Evolutionary conservation across 768 basidiomycete species (phyloP).

Genomic region (Macrocybe gigantea): DNA sequence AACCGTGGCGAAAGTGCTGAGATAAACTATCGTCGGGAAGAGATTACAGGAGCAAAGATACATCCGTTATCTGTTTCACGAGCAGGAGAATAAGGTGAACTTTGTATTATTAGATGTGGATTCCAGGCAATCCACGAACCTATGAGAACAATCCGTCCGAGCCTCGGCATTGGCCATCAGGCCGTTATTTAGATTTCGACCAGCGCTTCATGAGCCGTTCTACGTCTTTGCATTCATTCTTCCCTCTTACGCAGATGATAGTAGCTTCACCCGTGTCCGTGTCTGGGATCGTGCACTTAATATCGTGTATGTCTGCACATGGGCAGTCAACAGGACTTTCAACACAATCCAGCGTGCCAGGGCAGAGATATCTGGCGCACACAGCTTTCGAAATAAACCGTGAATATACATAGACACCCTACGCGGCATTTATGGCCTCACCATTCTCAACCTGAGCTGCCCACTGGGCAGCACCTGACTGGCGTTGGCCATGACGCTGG

Average conservation of each 20-base stretch:
- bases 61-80: no score
- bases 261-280: slow-evolving; percentile 45
- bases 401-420: not conserved
- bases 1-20: no score
- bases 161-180: no score
- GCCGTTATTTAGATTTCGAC: no score
- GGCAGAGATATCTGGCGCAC: slow-evolving; percentile 74
- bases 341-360: slow-evolving; percentile 68
- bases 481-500: slow-evolving; percentile 50
- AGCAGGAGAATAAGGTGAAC: no score
- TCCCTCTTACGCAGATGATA: slow-evolving; percentile 65
- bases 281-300: slow-evolving; percentile 74
- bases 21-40: no score
- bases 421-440: slow-evolving; percentile 21
- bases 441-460: slow-evolving; percentile 59
- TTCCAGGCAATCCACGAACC: no score
- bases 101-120: no score
- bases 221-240: slow-evolving; percentile 55
- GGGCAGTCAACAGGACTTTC: slow-evolving; percentile 61
- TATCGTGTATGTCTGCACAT: slow-evolving; percentile 70
- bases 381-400: slow-evolving; percentile 38
- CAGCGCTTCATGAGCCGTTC: slow-evolving; percentile 41
- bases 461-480: slow-evolving; percentile 56
- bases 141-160: no score
- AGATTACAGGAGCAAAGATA: no score